A percentile compares a stretch with the other conserved stretches of the same genome.
phyloP scores from a whole-genome alignment of 148 eudicot species.

The Heliamphora exappendiculata region DNA sequence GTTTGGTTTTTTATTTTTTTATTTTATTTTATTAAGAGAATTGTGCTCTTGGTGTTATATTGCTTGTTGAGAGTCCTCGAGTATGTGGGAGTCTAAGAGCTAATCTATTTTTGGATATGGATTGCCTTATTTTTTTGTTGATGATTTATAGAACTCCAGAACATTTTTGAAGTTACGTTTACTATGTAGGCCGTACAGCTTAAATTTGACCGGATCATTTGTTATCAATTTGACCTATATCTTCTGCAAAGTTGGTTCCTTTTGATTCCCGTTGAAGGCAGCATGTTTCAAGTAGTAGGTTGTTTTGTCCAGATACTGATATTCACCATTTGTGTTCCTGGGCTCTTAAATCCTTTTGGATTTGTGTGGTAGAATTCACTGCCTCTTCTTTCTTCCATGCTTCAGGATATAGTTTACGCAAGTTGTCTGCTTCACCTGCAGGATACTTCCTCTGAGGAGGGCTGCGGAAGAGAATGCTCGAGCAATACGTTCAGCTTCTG shows the following conservation, averaged over 20 bases:
- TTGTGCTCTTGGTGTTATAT: neutral
- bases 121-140: neutral
- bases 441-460: constrained; percentile 58
- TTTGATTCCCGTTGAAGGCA: constrained; percentile 1
- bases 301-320: neutral
- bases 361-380: neutral
- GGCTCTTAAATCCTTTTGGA: constrained; percentile 1
- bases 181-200: neutral
- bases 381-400: neutral
- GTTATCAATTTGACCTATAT: neutral
- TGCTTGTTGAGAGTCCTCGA: constrained; percentile 2
- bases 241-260: neutral
- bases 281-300: neutral
- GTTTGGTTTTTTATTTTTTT: too few relatives aligned
- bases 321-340: neutral
- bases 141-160: neutral
- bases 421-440: constrained; percentile 25
- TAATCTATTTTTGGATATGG: neutral
- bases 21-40: neutral
- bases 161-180: neutral
- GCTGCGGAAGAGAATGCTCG: constrained; percentile 69
- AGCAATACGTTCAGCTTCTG: constrained; percentile 62
- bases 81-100: neutral
- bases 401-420: neutral
- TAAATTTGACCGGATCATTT: neutral